phyloP scores from a whole-genome alignment of 106 monocot species.

The Chionographis japonica region DNA sequence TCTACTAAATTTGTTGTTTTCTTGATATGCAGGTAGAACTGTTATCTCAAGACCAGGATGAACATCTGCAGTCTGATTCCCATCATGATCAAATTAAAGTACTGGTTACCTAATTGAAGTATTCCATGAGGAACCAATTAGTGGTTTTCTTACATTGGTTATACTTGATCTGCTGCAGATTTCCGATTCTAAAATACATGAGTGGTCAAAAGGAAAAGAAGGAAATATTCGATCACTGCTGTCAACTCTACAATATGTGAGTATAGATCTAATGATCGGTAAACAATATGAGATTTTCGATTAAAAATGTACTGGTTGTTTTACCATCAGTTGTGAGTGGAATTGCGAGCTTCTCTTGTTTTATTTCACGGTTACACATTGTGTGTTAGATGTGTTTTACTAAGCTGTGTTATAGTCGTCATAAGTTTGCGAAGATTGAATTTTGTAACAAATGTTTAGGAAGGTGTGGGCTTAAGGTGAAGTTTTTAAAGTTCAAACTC shows the following conservation, averaged over 20 bases:
- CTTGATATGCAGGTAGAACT: constrained; percentile 47
- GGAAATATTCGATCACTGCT: constrained; percentile 87
- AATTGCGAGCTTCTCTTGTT: too few relatives aligned
- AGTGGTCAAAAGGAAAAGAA: constrained; percentile 92
- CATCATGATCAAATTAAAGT: constrained; percentile 59
- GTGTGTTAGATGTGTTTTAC: too few relatives aligned
- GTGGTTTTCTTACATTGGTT: neutral
- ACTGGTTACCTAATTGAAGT: constrained; percentile 5
- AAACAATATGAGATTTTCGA: neutral
- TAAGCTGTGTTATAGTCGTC: too few relatives aligned
- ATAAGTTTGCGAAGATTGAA: too few relatives aligned
- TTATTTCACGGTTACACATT: too few relatives aligned
- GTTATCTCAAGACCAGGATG: constrained; percentile 32
- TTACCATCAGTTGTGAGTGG: too few relatives aligned
- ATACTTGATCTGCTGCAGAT: constrained; percentile 32
- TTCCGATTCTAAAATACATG: constrained; percentile 60
- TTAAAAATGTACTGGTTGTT: too few relatives aligned
- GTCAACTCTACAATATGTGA: constrained; percentile 91
- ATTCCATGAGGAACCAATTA: neutral
- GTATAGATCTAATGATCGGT: constrained; percentile 10
- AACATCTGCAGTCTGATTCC: constrained; percentile 18
- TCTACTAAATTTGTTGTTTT: neutral
- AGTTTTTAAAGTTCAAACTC: too few relatives aligned
- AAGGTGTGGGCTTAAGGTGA: too few relatives aligned
- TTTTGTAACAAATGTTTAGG: too few relatives aligned